Evolutionary conservation across 495 filamentous ascomycete species (phyloP), one percentile per base, ranked within the genome.

Genomic region (Pseudevernia furfuracea): DNA sequence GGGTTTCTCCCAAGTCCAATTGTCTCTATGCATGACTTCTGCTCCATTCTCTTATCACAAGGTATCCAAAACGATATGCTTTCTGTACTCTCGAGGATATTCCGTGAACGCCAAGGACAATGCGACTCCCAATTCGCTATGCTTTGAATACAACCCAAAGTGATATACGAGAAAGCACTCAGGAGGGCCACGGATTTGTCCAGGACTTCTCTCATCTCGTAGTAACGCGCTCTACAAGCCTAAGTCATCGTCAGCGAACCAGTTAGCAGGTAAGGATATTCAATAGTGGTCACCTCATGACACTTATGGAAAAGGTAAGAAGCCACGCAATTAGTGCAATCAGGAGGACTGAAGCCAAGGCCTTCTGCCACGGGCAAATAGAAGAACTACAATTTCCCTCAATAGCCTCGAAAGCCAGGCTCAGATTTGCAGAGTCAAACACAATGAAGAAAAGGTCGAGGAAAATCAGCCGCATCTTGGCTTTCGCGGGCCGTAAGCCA

Each of bases 401-500:
- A 82, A 85, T 57, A 96, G 89, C 85, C 72, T 89, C 87, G 72
- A 97, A 96, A 14, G 95, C 92, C 70, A 98, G 75, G 58, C 89
- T 88, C 46, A 96, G 76, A 74, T 96, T 97, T 52, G 92, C 90
- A 2, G 92, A 89, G 72, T 96, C 90, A 74, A 98, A 96, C 36
- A 97, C 90, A 67, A 98, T 95, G 73, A 98, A 98, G 72, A 96
- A 83, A 4, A 97, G 80, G 76, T 98, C 94, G 65, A 96, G 82
- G 63, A 98, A 84, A 59, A 96, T 83, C 39, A 98, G 82, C 28
- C 88, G 83, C 68, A 96, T 87, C 71, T 97, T 97, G 28, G 91
- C 86, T 43, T 84, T 86, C 3, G 90, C 84, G 9, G 85, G 85
- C 36, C 94, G 88, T 62, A 98, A 78, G 8, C 94, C 94, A 39